Evolutionary conservation across 2,329 filamentous ascomycete species (phyloP).

Genomic region (Calonectria crousiana): DNA sequence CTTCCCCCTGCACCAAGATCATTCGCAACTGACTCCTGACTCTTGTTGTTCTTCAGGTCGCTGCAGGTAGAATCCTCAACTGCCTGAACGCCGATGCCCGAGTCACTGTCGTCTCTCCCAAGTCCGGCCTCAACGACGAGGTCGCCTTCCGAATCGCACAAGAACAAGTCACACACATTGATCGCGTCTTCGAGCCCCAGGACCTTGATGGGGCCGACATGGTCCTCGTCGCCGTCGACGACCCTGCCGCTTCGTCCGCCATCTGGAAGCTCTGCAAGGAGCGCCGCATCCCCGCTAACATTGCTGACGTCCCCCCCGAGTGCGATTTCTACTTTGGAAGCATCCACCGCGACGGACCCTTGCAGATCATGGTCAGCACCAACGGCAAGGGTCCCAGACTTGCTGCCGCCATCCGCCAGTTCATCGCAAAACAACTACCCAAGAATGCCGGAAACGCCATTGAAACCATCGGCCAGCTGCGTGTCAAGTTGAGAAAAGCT

Average conservation of each 20-base stretch:
- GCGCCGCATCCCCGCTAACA: slow-evolving; percentile 87
- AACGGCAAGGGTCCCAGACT: slow-evolving; percentile 96
- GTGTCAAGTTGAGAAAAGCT: slow-evolving; percentile 81
- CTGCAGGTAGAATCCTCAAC: slow-evolving; percentile 92
- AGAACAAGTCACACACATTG: slow-evolving; percentile 81
- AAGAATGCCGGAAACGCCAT: slow-evolving; percentile 87
- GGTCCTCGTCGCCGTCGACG: slow-evolving; percentile 94
- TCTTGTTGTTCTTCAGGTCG: slow-evolving; percentile 75
- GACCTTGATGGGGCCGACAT: slow-evolving; percentile 87
- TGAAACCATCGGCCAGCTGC: slow-evolving; percentile 82
- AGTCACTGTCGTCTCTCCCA: slow-evolving; percentile 87
- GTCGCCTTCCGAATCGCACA: slow-evolving; percentile 84
- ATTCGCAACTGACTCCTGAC: background rate
- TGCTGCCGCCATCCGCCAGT: slow-evolving; percentile 85
- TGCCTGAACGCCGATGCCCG: slow-evolving; percentile 94
- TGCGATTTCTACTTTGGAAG: slow-evolving; percentile 99
- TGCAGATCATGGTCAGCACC: slow-evolving; percentile 99
- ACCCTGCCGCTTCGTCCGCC: slow-evolving; percentile 87
- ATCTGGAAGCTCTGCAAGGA: slow-evolving; percentile 97
- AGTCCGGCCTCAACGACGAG: slow-evolving; percentile 85
- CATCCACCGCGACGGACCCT: slow-evolving; percentile 91
- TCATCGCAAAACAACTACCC: slow-evolving; percentile 83
- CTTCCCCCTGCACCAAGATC: background rate
- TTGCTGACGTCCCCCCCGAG: slow-evolving; percentile 95
- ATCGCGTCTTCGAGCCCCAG: slow-evolving; percentile 86